Percentiles rank a stretch among this genome's conserved stretches.
Conservation (phyloP, 2,329 filamentous ascomycete species). For the Hypoxylon sp. region DNA sequence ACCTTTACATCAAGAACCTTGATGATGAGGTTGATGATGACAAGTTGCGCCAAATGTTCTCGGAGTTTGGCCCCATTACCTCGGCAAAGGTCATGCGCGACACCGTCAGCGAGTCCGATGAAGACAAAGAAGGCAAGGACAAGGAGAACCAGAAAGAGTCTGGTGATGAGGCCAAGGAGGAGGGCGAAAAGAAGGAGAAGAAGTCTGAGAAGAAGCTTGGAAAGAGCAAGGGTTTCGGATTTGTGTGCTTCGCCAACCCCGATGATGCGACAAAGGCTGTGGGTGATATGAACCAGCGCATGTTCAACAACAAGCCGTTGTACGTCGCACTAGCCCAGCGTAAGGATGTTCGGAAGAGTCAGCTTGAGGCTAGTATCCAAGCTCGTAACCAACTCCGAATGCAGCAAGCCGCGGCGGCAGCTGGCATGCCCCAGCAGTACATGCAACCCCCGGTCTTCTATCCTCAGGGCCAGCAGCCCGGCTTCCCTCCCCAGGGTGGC, state of each 20-base stretch:
- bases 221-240: slow-evolving; percentile 99
- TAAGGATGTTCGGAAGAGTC: slow-evolving; percentile 99
- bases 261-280: slow-evolving; percentile 99
- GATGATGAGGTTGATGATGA: slow-evolving; percentile 98
- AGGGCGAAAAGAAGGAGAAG: slow-evolving; percentile 73
- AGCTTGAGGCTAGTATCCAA: slow-evolving; percentile 99
- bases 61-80: slow-evolving; percentile 93
- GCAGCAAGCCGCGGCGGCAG: slow-evolving; percentile 94
- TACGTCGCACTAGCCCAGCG: slow-evolving; percentile 98
- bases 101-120: slow-evolving; percentile 69
- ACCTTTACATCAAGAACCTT: slow-evolving; percentile 99
- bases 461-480: slow-evolving; percentile 83
- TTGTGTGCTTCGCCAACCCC: slow-evolving; percentile 99
- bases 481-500: slow-evolving; percentile 75
- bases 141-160: slow-evolving; percentile 66
- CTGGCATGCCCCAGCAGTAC: slow-evolving; percentile 88
- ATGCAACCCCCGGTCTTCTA: slow-evolving; percentile 96
- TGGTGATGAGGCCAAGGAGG: slow-evolving; percentile 67
- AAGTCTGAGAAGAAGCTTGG: slow-evolving; percentile 79
- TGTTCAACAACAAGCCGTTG: slow-evolving; percentile 96
- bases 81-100: slow-evolving; percentile 99
- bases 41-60: slow-evolving; percentile 94
- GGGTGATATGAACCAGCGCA: slow-evolving; percentile 99
- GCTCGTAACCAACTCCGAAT: slow-evolving; percentile 98
- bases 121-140: slow-evolving; percentile 67